Evolutionary conservation across 192 early-diverging fungal genomes (phyloP), one percentile per base, ranked within the genome.

Genomic region (Gamsiella multidivaricata): DNA sequence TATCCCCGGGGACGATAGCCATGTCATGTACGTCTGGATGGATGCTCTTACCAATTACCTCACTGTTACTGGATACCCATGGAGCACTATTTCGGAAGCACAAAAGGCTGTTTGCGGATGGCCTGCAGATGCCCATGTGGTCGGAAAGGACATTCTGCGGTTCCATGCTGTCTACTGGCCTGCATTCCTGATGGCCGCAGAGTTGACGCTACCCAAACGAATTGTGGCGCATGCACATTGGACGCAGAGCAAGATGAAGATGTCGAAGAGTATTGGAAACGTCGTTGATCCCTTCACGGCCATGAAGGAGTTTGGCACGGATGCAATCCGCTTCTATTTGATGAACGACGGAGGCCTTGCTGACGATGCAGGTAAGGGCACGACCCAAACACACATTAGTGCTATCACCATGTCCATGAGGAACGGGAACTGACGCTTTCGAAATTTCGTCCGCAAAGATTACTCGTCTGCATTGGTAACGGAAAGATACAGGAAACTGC

Each of bases 81-180:
- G 92, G 93, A 54, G 61, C 12, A 42, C 72, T 42, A 54, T 53
- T n/a, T 54, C 34, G 1, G 69, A 80, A 5, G 31, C 42, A 0
- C 51, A 70, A 6, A 42, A 17, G 22, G 70, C 78, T 25, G 51
- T 37, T 11, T 59, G 64, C 47, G 84, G 59, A 22, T 90, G 86
- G 85, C 93, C 95, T 3, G 91, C 94, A 14, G 84, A 89, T 41
- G 81, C 91, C 17, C 97, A 99, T 47, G 83, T 99, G 1, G 89
- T 99, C 2, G 97, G 97, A 45, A 97, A 99, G 69, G 97, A 99
- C 63, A 99, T 99, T 84, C 54, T 96, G 26, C 92, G 92, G 81
- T 99, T 99, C 81, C 97, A 99, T 72, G 95, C 95, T 1, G 91
- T 99, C 17, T 99, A 94, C 78, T 99, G 97, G 97, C 97, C 97